phyloP scores from a whole-genome alignment of 345 rosid genomes.

The Theobroma cacao region DNA sequence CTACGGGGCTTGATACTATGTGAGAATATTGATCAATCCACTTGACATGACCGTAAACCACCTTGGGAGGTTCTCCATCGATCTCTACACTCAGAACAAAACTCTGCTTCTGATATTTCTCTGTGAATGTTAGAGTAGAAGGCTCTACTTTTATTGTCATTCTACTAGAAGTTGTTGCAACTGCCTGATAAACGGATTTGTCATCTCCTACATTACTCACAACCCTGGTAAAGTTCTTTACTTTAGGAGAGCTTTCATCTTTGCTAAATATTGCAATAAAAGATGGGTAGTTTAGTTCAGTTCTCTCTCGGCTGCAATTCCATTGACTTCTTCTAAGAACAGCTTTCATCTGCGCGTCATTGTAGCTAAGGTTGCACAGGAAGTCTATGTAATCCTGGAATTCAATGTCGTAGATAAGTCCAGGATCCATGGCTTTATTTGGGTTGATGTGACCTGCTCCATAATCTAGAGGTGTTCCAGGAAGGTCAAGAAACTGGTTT shows the following conservation, averaged over 20 bases:
- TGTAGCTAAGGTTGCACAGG: constrained; percentile 36
- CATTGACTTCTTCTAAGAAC: constrained; percentile 29
- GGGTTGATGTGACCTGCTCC: constrained; percentile 49
- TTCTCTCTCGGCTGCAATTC: constrained; percentile 27
- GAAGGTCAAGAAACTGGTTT: constrained; percentile 11
- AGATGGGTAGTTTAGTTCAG: constrained; percentile 39
- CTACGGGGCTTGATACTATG: constrained; percentile 39
- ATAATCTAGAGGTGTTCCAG: constrained; percentile 45
- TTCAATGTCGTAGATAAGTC: constrained; percentile 44
- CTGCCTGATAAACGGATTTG: constrained; percentile 18
- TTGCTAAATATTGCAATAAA: constrained; percentile 25
- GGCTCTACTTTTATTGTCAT: constrained; percentile 22
- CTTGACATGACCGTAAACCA: neutral
- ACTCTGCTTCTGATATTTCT: neutral
- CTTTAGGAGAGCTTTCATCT: constrained; percentile 18
- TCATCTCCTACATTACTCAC: constrained; percentile 31
- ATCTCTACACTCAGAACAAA: neutral
- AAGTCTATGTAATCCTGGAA: constrained; percentile 38
- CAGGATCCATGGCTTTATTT: constrained; percentile 42
- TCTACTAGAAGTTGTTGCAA: neutral
- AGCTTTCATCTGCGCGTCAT: constrained; percentile 33
- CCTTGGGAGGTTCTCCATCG: neutral
- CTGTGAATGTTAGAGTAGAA: neutral
- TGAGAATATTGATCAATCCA: constrained; percentile 43
- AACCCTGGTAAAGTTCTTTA: constrained; percentile 26